These are phyloP conservation scores for Irpex lacteus DNA, from an alignment of 1,284 basidiomycete species.

Conservation along the genomic window DNA sequence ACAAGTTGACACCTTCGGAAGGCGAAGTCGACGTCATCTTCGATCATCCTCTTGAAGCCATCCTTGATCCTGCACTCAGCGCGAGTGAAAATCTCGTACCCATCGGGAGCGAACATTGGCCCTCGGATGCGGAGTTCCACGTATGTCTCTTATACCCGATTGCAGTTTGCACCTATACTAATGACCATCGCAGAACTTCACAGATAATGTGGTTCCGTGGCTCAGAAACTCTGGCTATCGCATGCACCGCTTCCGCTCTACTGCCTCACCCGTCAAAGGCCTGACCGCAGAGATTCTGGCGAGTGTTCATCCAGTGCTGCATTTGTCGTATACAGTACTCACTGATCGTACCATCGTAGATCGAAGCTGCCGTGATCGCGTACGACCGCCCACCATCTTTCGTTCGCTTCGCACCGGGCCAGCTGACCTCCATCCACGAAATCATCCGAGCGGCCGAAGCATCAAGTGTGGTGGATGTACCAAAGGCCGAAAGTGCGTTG, in stretches of 20 bases:
- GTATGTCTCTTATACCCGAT: conserved; percentile 34
- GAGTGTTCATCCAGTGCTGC: conserved; percentile 20
- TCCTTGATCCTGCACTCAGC: conserved; percentile 58
- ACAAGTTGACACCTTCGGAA: conserved; percentile 49
- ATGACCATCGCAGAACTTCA: conserved; percentile 41
- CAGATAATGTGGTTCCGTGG: conserved; percentile 49
- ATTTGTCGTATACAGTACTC: not conserved
- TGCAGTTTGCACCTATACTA: not conserved
- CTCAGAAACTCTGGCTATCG: conserved; percentile 53
- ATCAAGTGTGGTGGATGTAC: conserved; percentile 6
- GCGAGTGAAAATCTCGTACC: conserved; percentile 46
- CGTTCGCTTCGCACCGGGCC: conserved; percentile 46
- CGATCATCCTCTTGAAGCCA: conserved; percentile 69
- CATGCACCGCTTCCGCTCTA: conserved; percentile 75
- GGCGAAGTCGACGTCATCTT: conserved; percentile 81
- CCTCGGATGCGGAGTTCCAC: conserved; percentile 66
- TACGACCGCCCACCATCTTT: conserved; percentile 47
- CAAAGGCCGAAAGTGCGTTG: not conserved
- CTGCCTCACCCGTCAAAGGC: conserved; percentile 77
- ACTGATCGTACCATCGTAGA: conserved; percentile 35
- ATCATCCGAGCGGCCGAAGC: conserved; percentile 23
- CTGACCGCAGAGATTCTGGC: conserved; percentile 82
- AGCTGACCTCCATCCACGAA: conserved; percentile 29
- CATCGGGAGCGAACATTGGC: conserved; percentile 71
- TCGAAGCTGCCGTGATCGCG: conserved; percentile 56